Conservation (phyloP, 2,329 filamentous ascomycete genomes). For the Talaromyces verruculosus region DNA sequence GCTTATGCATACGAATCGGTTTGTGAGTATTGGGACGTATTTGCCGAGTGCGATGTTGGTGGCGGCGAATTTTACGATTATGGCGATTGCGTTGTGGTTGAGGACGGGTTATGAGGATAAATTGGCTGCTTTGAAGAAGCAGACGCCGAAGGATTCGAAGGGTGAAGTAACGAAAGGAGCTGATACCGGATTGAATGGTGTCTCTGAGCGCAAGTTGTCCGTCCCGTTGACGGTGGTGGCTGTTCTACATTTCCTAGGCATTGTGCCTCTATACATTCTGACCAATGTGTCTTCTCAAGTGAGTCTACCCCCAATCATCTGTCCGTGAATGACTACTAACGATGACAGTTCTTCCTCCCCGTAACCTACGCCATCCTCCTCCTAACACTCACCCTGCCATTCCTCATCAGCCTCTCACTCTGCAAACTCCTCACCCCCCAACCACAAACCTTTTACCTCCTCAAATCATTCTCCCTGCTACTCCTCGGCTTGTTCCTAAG, state of each 20-base stretch:
- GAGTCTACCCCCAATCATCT: slow-evolving; percentile 34
- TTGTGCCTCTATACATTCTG: slow-evolving; percentile 82
- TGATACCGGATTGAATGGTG: slow-evolving; percentile 26
- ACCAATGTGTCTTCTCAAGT: slow-evolving; percentile 70
- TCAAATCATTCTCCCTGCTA: slow-evolving; percentile 90
- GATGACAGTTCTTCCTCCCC: slow-evolving; percentile 56
- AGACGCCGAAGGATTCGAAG: slow-evolving; percentile 20
- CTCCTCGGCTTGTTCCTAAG: slow-evolving; percentile 88
- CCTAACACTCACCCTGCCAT: slow-evolving; percentile 58
- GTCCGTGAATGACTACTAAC: too few species aligned
- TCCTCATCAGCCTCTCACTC: slow-evolving; percentile 57
- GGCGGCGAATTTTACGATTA: slow-evolving; percentile 91
- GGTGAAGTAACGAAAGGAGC: slow-evolving; percentile 21
- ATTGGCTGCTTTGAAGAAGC: slow-evolving; percentile 13
- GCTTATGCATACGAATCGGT: slow-evolving; percentile 84
- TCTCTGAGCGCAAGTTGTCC: slow-evolving; percentile 43
- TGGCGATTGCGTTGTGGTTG: slow-evolving; percentile 91
- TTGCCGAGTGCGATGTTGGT: slow-evolving; percentile 96
- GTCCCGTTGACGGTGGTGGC: slow-evolving; percentile 68
- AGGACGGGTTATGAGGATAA: slow-evolving; percentile 65
- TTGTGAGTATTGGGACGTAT: slow-evolving; percentile 97
- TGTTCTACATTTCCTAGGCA: slow-evolving; percentile 70
- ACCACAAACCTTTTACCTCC: slow-evolving; percentile 70
- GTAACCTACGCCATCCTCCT: slow-evolving; percentile 60
- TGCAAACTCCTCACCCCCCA: slow-evolving; percentile 55